These are phyloP conservation scores for Didymella pomorum DNA, from an alignment of 2,329 filamentous ascomycete species.

Conservation along the genomic window DNA sequence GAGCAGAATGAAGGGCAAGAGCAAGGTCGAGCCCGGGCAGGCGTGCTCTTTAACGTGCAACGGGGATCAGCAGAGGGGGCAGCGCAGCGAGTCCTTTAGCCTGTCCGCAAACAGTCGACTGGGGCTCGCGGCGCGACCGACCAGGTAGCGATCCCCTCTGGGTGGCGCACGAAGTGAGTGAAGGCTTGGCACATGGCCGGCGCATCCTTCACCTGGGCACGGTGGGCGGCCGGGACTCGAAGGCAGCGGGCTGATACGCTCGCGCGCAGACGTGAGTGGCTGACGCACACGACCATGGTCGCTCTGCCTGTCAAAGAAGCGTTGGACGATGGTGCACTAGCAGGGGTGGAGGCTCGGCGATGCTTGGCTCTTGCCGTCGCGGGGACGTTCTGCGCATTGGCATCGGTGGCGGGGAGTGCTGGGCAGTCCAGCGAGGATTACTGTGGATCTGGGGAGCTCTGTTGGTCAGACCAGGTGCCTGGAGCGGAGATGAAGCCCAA, in stretches of 20 bases:
- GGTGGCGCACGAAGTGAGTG: slow-evolving; percentile 25
- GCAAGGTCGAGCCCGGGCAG: slow-evolving; percentile 11
- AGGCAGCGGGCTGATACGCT: slow-evolving; percentile 27
- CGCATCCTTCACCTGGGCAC: slow-evolving; percentile 20
- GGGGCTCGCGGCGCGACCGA: slow-evolving; percentile 36
- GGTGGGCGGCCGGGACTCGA: slow-evolving; percentile 14
- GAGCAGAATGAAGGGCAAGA: slow-evolving; percentile 17
- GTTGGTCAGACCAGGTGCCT: slow-evolving; percentile 23
- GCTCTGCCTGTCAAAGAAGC: slow-evolving; percentile 26
- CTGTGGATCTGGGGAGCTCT: slow-evolving; percentile 12
- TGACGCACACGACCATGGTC: slow-evolving; percentile 23
- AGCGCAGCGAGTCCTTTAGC: slow-evolving; percentile 28
- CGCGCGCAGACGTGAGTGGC: slow-evolving; percentile 26
- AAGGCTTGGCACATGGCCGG: slow-evolving; percentile 31
- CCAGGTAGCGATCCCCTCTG: slow-evolving; percentile 30
- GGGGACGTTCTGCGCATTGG: slow-evolving; percentile 36
- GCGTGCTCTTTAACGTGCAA: slow-evolving; percentile 36
- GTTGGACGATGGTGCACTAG: slow-evolving; percentile 27
- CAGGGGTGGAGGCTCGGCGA: slow-evolving; percentile 12
- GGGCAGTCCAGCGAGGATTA: slow-evolving; percentile 16
- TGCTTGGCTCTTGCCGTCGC: slow-evolving; percentile 24
- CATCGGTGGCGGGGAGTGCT: slow-evolving; percentile 28
- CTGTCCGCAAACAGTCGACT: slow-evolving; percentile 24
- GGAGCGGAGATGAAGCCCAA: slow-evolving; percentile 31
- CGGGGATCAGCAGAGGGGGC: slow-evolving; percentile 37